Percentiles rank a stretch among this genome's conserved stretches.
Evolutionary conservation across 805 yeast species (phyloP).

Genomic region (Brettanomyces anomalus): DNA sequence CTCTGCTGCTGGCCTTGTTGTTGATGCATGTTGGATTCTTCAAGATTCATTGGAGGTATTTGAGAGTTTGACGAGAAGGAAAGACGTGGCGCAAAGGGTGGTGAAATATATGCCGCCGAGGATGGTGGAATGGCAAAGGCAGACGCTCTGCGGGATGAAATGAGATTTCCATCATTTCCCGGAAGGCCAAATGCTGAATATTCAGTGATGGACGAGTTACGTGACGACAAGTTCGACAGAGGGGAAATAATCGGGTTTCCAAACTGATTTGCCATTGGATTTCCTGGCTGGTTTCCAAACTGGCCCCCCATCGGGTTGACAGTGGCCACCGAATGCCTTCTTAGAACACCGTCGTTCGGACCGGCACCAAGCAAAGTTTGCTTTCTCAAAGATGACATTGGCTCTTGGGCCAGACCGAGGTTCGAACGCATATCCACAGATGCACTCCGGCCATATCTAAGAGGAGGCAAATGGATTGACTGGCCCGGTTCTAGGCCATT

Average conservation of each 20-base stretch:
- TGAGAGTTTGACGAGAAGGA: constrained; percentile 11
- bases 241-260: constrained; percentile 13
- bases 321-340: constrained; percentile 27
- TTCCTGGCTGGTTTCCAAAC: no score
- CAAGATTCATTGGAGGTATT: not conserved
- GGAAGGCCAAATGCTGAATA: constrained; percentile 21
- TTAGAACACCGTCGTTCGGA: constrained; percentile 11
- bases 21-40: not conserved
- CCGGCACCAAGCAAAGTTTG: constrained; percentile 20
- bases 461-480: not conserved
- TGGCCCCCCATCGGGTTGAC: constrained; percentile 10
- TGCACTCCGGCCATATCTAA: constrained; percentile 2
- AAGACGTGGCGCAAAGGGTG: constrained; percentile 17
- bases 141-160: constrained; percentile 21
- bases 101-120: constrained; percentile 10
- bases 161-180: constrained; percentile 13
- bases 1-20: not conserved
- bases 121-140: constrained; percentile 7
- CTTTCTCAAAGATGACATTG: constrained; percentile 16
- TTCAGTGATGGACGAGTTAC: constrained; percentile 25
- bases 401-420: constrained; percentile 7
- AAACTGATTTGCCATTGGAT: no score
- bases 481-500: not conserved
- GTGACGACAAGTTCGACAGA: constrained; percentile 22
- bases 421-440: constrained; percentile 2